Evolutionary conservation across 768 basidiomycete genomes (phyloP).

Genomic region (Gloeophyllum trabeum): DNA sequence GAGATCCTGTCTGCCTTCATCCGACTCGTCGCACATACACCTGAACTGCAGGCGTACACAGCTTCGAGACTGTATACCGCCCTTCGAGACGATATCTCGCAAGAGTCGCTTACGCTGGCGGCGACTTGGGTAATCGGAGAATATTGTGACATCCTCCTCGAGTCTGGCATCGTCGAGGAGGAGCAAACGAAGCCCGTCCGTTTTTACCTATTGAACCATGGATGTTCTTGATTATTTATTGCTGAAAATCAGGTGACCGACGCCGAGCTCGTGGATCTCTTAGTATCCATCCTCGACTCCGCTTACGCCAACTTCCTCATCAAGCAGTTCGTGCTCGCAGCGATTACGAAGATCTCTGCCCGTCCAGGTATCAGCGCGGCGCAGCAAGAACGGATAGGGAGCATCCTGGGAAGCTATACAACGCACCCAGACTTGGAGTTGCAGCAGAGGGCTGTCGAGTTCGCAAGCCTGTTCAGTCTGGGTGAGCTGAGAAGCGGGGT

Average conservation of each 20-base stretch:
- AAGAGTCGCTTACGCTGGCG: slow-evolving; percentile 88
- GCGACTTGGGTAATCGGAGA: slow-evolving; percentile 96
- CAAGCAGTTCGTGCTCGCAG: slow-evolving; percentile 86
- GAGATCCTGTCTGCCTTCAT: slow-evolving; percentile 94
- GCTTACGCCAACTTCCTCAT: slow-evolving; percentile 89
- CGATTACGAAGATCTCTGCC: slow-evolving; percentile 83
- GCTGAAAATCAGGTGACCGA: slow-evolving; percentile 48
- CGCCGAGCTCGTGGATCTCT: slow-evolving; percentile 74
- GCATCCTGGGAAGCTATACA: slow-evolving; percentile 70
- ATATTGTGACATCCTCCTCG: slow-evolving; percentile 83
- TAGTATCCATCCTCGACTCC: slow-evolving; percentile 81
- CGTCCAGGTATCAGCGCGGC: slow-evolving; percentile 52
- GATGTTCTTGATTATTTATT: slow-evolving; percentile 1
- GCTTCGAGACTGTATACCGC: slow-evolving; percentile 85
- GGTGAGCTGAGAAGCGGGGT: slow-evolving; percentile 77
- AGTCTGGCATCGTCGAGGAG: slow-evolving; percentile 73
- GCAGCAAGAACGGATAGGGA: slow-evolving; percentile 73
- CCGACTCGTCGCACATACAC: slow-evolving; percentile 91
- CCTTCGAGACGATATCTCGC: slow-evolving; percentile 84
- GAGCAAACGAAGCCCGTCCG: slow-evolving; percentile 61
- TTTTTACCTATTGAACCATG: slow-evolving; percentile 1
- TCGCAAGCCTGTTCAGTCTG: slow-evolving; percentile 72
- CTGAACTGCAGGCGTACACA: slow-evolving; percentile 93
- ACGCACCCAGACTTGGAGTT: slow-evolving; percentile 88
- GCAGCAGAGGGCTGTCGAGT: slow-evolving; percentile 94